phyloP scores from a whole-genome alignment of 1,139 yeast genomes.

The Geotrichum bryndzae region DNA sequence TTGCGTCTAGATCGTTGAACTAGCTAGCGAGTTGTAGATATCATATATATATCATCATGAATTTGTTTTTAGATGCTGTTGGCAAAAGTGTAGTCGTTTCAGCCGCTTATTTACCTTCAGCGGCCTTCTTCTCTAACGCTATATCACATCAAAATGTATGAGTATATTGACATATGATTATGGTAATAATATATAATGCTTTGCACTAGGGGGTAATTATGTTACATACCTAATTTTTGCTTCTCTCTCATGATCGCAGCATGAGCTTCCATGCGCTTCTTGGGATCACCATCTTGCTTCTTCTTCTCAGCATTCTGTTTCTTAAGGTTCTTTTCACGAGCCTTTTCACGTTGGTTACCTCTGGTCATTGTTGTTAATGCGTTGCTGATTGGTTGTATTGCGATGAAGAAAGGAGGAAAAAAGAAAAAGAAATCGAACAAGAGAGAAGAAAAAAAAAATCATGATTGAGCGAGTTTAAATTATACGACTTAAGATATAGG shows the following conservation, averaged over 20 bases:
- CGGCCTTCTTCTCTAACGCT: constrained; percentile 23
- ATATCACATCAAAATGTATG: neutral
- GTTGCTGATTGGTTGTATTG: neutral
- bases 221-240: constrained; percentile 70
- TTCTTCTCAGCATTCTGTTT: constrained; percentile 58
- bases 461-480: neutral
- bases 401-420: neutral
- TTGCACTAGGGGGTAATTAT: neutral
- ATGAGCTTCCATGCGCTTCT: constrained; percentile 75
- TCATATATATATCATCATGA: neutral
- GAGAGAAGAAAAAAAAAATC: neutral
- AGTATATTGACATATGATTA: neutral
- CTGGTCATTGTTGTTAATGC: constrained; percentile 58
- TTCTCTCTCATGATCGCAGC: constrained; percentile 85
- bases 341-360: constrained; percentile 94
- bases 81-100: neutral
- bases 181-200: neutral
- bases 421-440: neutral
- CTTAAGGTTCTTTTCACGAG: constrained; percentile 81
- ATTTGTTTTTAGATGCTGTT: neutral
- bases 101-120: constrained; percentile 8
- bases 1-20: neutral
- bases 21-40: neutral
- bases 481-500: neutral
- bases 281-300: constrained; percentile 77